Base-by-base conservation (phyloP, 768 basidiomycete genomes). In the Daedaleopsis nitida region DNA sequence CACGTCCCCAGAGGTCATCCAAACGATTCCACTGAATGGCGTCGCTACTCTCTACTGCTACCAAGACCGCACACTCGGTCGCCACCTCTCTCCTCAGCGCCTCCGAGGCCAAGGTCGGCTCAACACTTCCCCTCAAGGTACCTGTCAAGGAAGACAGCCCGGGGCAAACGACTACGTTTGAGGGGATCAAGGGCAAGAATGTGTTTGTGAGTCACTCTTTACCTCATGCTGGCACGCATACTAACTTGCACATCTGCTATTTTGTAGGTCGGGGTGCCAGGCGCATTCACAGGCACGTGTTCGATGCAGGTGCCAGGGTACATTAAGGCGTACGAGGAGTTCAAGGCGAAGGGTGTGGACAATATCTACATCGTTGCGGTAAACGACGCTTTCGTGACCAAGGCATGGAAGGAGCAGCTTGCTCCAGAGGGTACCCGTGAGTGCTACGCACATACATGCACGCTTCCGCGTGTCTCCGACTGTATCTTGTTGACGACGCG, bases 211-310 rank as follows among this genome's bases (percentile, higher is more conserved):
- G 83, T 78, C 35, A 14, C 16, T 21, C 32, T 17, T 14, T 10
- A 44, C 2, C 14, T 52, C 19, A 44, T 48, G 17, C 19, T 42
- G 9, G 53, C 44, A 8, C 38, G 19, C 54, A 38, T 34, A 38
- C 44, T 24, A 39, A 42, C n/a, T 32, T 39, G 17, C 23, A 21
- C 32, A 21, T n/a, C 14, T 27, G 7, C 13, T 23, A n/a, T n/a
- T n/a, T n/a, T n/a, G 3, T 54, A 88, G 87, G 79, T 92, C 58
- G 86, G 87, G 13, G 87, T 92, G 34, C 90, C 92, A 0, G 90
- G 88, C 16, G 88, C 88, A 8, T 92, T 91, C 75, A 88, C 88
- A 2, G 86, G 85, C 0, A 80, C 88, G 5, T 94, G 91, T 74
- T 84, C 82, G 56, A 77, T 75, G 11, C 87, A 91, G 66, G 74